Base-by-base conservation (phyloP, 2,329 filamentous ascomycete genomes). In the Colletotrichum aenigma region DNA sequence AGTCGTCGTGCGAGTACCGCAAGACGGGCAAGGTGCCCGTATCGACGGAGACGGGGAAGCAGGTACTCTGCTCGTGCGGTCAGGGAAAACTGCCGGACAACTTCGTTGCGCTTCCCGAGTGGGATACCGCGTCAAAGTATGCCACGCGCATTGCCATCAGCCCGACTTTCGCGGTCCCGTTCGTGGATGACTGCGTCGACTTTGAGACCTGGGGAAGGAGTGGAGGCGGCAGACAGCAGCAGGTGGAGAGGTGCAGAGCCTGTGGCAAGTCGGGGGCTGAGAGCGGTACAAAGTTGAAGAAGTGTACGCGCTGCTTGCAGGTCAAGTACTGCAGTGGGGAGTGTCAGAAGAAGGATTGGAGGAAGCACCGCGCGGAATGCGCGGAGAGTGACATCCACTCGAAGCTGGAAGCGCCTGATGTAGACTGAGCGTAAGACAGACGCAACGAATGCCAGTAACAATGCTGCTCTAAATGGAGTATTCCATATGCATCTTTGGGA, bases 141-240 rank as follows among this genome's bases (percentile, higher is more conserved):
- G 86, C 88, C 32, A 90, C 91, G 32, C 87, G 92, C 7, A 83
- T 91, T 7, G 90, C 90, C 6, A 90, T 93, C 78, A 92, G 91
- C 71, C 90, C 90, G 0, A 82, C 84, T 0, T 93, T 87, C 79
- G 82, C 88, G 10, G 83, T 85, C 26, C 84, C 85, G 0, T 83
- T 85, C 12, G 85, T 87, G 2, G 88, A 89, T 78, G 81, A 86
- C 28, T 77, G 86, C 24, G 76, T 86, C 1, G 83, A 86, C 26
- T 70, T 60, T 18, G 34, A 66, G 4, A 16, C 61, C 6, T 75
- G 66, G 48, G 60, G 71, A 30, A 28, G 24, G 15, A 36, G 28
- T 15, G 55, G 61, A 30, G 9, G n/a, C n/a, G 15, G 65, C 32
- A 0, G 34, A 0, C 38, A 21, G 15, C 26, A 58, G n/a, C 21